These are phyloP conservation scores for Dactylellina leptospora DNA, from an alignment of 2,329 filamentous ascomycete genomes.

Conservation along the genomic window DNA sequence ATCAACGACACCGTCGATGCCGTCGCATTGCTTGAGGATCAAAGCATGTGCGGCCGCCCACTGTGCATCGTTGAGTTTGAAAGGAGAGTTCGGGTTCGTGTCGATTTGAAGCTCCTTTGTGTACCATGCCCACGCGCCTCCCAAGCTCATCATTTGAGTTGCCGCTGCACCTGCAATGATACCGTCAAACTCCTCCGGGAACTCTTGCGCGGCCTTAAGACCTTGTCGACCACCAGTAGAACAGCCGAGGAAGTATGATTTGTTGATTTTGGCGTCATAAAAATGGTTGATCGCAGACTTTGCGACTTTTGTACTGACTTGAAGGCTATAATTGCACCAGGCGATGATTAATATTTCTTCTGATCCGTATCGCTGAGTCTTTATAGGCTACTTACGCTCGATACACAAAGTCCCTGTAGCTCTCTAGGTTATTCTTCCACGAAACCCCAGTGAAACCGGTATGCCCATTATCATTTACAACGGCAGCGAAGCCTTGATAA, in stretches of 20 bases:
- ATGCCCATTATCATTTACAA: constrained; percentile 51
- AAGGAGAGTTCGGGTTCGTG: not conserved
- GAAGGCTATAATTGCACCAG: not conserved
- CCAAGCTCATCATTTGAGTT: constrained; percentile 62
- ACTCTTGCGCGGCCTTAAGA: constrained; percentile 62
- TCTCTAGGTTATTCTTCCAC: constrained; percentile 41
- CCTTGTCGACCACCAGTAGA: constrained; percentile 64
- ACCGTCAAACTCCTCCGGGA: constrained; percentile 64
- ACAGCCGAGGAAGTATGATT: constrained; percentile 65
- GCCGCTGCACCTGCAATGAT: constrained; percentile 63
- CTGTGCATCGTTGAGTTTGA: constrained; percentile 56
- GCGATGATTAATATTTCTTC: not conserved
- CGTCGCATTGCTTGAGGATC: constrained; percentile 65
- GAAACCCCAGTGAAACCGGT: constrained; percentile 14
- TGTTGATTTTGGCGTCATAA: constrained; percentile 54
- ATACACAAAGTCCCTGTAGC: constrained; percentile 47
- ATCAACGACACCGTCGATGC: constrained; percentile 64
- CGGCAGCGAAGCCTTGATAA: constrained; percentile 39
- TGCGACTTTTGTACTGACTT: constrained; percentile 20
- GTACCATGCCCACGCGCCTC: not conserved
- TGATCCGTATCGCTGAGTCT: not conserved
- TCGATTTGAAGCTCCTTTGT: too few relatives aligned
- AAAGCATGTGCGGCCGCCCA: constrained; percentile 59
- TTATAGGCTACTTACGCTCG: constrained; percentile 21
- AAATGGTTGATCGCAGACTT: constrained; percentile 37